These are phyloP conservation scores for Rhizopus arrhizus DNA, from an alignment of 371 early-diverging fungal genomes.

Conservation along the genomic window DNA sequence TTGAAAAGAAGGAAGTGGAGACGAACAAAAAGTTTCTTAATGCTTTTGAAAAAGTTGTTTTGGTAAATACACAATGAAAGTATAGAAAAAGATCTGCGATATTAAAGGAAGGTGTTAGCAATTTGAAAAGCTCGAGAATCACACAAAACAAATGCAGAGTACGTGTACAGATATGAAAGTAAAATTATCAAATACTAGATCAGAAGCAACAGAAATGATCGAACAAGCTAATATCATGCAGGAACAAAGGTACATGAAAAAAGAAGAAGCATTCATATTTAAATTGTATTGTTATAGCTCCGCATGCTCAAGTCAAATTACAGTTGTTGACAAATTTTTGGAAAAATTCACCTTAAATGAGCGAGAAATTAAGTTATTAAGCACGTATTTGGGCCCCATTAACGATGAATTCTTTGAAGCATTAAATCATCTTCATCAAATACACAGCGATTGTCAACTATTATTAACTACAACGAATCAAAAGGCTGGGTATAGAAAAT, in stretches of 20 bases:
- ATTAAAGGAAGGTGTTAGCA: slow-evolving; percentile 40
- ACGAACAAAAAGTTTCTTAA: slow-evolving; percentile 64
- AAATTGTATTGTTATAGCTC: slow-evolving; percentile 29
- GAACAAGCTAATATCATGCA: slow-evolving; percentile 69
- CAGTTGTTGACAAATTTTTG: slow-evolving; percentile 63
- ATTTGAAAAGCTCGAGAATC: slow-evolving; percentile 56
- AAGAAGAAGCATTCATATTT: not conserved
- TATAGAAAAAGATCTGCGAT: slow-evolving; percentile 1
- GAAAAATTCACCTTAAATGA: slow-evolving; percentile 72
- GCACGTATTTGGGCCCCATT: slow-evolving; percentile 55
- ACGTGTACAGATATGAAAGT: slow-evolving; percentile 67
- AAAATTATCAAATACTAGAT: slow-evolving; percentile 53
- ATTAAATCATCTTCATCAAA: slow-evolving; percentile 69
- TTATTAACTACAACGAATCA: slow-evolving; percentile 76
- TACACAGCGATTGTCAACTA: slow-evolving; percentile 77
- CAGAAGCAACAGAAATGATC: slow-evolving; percentile 63
- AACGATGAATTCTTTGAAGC: slow-evolving; percentile 73
- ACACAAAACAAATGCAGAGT: slow-evolving; percentile 60
- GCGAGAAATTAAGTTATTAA: slow-evolving; percentile 60
- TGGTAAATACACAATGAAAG: slow-evolving; percentile 38
- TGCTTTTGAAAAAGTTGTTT: slow-evolving; percentile 64
- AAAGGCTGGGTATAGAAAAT: slow-evolving; percentile 66
- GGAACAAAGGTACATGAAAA: slow-evolving; percentile 53
- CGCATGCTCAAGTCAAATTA: slow-evolving; percentile 54
- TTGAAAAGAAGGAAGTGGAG: slow-evolving; percentile 69